phyloP scores from a whole-genome alignment of 176 grass and related monocot genomes.

The Oryza brachyantha region DNA sequence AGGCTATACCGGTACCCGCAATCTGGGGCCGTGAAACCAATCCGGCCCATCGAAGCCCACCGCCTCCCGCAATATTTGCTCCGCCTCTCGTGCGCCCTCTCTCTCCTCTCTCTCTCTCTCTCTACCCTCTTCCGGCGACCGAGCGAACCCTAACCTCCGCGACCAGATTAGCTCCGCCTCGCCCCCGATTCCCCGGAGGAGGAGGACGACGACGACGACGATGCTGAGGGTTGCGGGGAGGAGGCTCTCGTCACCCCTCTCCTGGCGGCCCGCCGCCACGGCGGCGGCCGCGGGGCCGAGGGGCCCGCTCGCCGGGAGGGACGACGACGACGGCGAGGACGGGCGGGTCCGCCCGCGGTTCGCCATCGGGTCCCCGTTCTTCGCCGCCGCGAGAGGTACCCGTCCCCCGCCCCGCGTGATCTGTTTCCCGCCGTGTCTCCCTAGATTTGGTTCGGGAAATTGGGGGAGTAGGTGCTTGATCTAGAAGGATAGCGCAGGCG shows the following conservation, averaged over 20 bases:
- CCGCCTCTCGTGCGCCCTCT: neutral
- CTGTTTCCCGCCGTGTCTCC: neutral
- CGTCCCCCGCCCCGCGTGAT: too few relatives aligned
- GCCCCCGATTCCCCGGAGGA: neutral
- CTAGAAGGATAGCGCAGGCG: neutral
- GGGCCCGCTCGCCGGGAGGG: constrained; percentile 16
- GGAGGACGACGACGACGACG: neutral
- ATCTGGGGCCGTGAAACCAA: too few relatives aligned
- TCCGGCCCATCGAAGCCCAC: neutral
- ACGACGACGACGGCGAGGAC: constrained; percentile 25
- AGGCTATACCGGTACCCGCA: too few relatives aligned
- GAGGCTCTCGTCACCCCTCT: constrained; percentile 51
- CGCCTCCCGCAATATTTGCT: neutral
- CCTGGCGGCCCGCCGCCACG: constrained; percentile 37
- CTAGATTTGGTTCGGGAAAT: constrained; percentile 16
- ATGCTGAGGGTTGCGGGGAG: constrained; percentile 62
- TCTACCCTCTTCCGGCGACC: neutral
- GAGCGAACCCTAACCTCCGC: constrained; percentile 38
- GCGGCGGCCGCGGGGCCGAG: constrained; percentile 20
- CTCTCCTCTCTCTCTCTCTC: neutral
- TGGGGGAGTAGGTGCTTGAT: neutral
- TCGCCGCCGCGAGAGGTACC: constrained; percentile 36
- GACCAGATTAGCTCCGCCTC: neutral
- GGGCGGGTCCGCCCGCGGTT: constrained; percentile 23
- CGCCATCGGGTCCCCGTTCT: constrained; percentile 38